Conservation (phyloP, 2,329 filamentous ascomycete genomes). For the Ophidiomyces ophidiicola region DNA sequence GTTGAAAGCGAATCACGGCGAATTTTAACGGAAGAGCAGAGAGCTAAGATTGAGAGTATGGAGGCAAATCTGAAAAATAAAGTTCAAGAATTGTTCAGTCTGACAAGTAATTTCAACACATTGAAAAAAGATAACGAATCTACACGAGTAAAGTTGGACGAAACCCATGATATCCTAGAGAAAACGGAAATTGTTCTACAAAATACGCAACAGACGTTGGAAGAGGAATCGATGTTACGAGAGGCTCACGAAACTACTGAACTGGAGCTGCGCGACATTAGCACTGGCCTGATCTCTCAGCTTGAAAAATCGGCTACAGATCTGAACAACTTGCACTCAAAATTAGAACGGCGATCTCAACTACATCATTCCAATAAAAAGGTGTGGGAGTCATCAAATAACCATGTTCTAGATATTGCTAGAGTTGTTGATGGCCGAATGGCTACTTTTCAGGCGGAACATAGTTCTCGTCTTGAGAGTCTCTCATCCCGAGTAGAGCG, state of each 20-base stretch:
- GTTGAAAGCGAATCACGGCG: conserved; percentile 83
- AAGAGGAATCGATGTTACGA: conserved; percentile 66
- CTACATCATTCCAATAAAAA: conserved; percentile 67
- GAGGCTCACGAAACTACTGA: conserved; percentile 82
- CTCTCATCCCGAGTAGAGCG: conserved; percentile 60
- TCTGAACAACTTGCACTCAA: conserved; percentile 69
- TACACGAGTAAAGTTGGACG: conserved; percentile 58
- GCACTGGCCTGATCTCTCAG: conserved; percentile 63
- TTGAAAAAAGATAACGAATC: conserved; percentile 83
- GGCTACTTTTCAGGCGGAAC: conserved; percentile 57
- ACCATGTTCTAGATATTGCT: conserved; percentile 64
- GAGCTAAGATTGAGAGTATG: conserved; percentile 81
- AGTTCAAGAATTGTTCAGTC: conserved; percentile 75
- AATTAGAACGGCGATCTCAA: conserved; percentile 73
- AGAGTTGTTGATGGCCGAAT: conserved; percentile 64
- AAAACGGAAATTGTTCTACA: conserved; percentile 77
- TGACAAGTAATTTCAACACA: conserved; percentile 76
- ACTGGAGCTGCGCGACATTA: conserved; percentile 58
- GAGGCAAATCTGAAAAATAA: conserved; percentile 86
- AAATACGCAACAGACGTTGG: conserved; percentile 61
- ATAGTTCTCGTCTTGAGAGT: conserved; percentile 55
- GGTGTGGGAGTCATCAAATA: conserved; percentile 65
- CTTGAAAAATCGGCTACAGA: conserved; percentile 67
- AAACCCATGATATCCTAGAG: conserved; percentile 68
- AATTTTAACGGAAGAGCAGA: conserved; percentile 84